Evolutionary conservation across 2,329 filamentous ascomycete genomes (phyloP).

Genomic region (Cladosporium phlei): DNA sequence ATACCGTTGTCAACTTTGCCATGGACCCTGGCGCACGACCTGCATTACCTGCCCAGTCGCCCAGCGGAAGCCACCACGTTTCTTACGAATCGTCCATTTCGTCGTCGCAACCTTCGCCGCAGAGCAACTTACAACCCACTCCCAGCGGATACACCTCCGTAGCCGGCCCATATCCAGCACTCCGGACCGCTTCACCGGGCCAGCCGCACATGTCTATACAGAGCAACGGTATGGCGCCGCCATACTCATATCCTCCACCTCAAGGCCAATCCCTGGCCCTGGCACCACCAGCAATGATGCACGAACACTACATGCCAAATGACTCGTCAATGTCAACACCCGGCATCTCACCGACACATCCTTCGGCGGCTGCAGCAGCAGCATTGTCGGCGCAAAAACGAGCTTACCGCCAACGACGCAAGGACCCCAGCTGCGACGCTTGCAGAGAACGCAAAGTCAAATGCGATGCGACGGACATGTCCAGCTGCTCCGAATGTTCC

Average conservation of each 20-base stretch:
- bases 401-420: constrained; percentile 88
- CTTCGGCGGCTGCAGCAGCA: constrained; percentile 33
- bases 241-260: constrained; percentile 5
- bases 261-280: constrained; percentile 1
- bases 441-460: constrained; percentile 78
- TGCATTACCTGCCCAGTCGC: neutral
- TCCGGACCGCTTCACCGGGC: constrained; percentile 8
- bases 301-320: constrained; percentile 26
- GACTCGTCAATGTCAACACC: constrained; percentile 26
- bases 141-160: constrained; percentile 10
- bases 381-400: constrained; percentile 74
- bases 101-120: constrained; percentile 11
- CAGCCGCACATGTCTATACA: constrained; percentile 7
- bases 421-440: constrained; percentile 96
- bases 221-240: constrained; percentile 17
- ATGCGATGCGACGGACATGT: constrained; percentile 94
- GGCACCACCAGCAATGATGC: constrained; percentile 18
- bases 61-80: constrained; percentile 1
- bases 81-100: constrained; percentile 13
- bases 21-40: constrained; percentile 8
- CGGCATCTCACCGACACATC: constrained; percentile 29
- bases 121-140: constrained; percentile 8
- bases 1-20: neutral
- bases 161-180: constrained; percentile 7
- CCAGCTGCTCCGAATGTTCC: constrained; percentile 94